phyloP scores from a whole-genome alignment of 2,329 filamentous ascomycete species.

The Cordyceps cateniannulata region DNA sequence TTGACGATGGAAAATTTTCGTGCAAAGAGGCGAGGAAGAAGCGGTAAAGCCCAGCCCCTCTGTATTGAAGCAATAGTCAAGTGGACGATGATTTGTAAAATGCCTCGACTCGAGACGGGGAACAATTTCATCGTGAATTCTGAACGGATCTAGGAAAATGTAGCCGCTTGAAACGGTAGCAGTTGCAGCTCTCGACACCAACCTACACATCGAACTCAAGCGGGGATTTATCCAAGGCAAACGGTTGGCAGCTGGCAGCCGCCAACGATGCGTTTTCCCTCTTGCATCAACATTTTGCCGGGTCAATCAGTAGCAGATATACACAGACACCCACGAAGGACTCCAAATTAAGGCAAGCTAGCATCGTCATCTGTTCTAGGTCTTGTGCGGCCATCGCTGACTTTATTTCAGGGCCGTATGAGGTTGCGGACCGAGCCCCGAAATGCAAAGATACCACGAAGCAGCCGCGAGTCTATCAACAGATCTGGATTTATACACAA shows the following conservation, averaged over 20 bases:
- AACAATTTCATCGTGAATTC: background rate
- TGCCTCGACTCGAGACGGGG: background rate
- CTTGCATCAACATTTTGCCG: background rate
- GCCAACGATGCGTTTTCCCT: background rate
- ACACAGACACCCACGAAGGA: background rate
- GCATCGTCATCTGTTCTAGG: background rate
- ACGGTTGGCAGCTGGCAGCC: background rate
- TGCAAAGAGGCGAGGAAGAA: background rate
- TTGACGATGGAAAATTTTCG: background rate
- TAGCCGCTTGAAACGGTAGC: background rate
- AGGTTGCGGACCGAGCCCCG: background rate
- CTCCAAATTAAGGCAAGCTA: background rate
- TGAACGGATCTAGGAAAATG: background rate
- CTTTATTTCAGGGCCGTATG: background rate
- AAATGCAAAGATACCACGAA: background rate
- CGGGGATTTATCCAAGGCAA: background rate
- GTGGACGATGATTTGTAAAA: background rate
- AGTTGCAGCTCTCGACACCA: background rate
- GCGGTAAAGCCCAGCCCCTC: slow-evolving; percentile 8
- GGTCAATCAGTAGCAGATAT: background rate
- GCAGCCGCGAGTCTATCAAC: background rate
- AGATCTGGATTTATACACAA: background rate
- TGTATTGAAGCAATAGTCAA: background rate
- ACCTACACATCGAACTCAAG: background rate
- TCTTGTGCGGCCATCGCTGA: background rate